Base-by-base conservation (phyloP, 2,329 filamentous ascomycete genomes). In the Epichloe gansuensis region DNA sequence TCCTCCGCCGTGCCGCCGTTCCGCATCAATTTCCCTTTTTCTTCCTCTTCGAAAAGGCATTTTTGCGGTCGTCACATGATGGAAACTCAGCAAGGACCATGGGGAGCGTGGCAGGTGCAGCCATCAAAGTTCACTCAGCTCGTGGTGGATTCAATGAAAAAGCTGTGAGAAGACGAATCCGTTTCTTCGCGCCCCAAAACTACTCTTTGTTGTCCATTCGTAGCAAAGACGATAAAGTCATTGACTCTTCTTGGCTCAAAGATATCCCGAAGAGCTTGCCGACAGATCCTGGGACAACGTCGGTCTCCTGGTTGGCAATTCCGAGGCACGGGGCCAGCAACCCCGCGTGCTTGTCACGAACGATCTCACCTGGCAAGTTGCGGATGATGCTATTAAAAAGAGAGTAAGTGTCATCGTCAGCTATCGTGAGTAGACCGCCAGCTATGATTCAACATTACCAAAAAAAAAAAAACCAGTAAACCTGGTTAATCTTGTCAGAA, bases 231-330 rank as follows among this genome's bases (percentile, higher is more conserved):
- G 1, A 31, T 11, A 11, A 31, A 8, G 9, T 4, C 0, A 31
- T 31, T 31, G 31, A 31, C 31, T 31, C 8, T 31, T 11, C 31
- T 4, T 4, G 9, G 9, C 25, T 46, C 5, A 35, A 47, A 93
- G 89, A 54, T 98, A 95, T 65, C 93, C 93, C 0, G 88, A 94
- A 64, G 81, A 82, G 54, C 75, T 96, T 42, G 93, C 93, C 9
- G 93, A 97, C 64, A 84, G 84, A 60, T 82, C 85, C 58, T 98
- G 90, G 78, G 93, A 98, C 66, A 98, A 98, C 64, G 95, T 94
- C n/a, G 93, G 93, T 48, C 77, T 96, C 50, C 76, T 95, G 48
- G 61, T 76, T 51, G 69, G 69, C 55, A 73, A 74, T 59, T 65
- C 71, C n/a, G 61, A 66, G 27, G 49, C 61, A 15, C 63, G 68